Base-by-base conservation (phyloP, 1,284 basidiomycete species). In the Trichosporon faecale region DNA sequence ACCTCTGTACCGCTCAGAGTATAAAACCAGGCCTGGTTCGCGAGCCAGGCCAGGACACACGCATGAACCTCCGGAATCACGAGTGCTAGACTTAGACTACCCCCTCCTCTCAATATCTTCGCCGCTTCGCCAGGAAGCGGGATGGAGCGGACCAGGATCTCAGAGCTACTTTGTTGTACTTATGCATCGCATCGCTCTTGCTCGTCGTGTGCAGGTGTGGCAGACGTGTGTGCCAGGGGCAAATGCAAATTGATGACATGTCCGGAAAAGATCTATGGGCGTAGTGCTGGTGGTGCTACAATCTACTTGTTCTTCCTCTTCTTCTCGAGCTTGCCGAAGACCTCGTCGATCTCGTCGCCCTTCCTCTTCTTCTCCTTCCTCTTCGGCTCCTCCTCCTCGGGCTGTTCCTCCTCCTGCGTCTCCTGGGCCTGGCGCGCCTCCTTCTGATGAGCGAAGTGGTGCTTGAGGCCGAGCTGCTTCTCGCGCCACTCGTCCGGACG, bases 401-500 rank as follows among this genome's bases (percentile, higher is more conserved):
- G 27, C 60, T 44, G 64, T 49, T 60, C 55, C 63, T 60, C 52
- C 18, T 44, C 44, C 65, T 21, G 71, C 65, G n/a, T 68, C 46
- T 9, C 49, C 21, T 21, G 21, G 49, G 35, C 49, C 63, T 33
- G 67, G 29, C 29, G 27, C 21, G 68, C 71, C 27, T 72, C 75
- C 75, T 79, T 77, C 69, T 81, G 74, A 71, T 83, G 77, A 31
- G 85, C 83, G 70, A 82, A 82, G 71, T 82, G 81, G 74, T 81
- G 81, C 66, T 77, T 77, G 6, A 83, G 70, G 18, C 78, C 75
- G 23, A 82, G 71, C 71, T 89, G 86, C 68, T 88, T 77, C 68
- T 86, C 87, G 76, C 89, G 88, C 95, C 95, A 98, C 72, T 93
- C 90, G 12, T 92, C 89, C 16, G 91, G 90, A 70, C 89, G 86